A percentile compares a stretch with the other conserved stretches of the same genome.
Conservation (phyloP, 2,329 filamentous ascomycete species). For the Cytospora leucostoma region DNA sequence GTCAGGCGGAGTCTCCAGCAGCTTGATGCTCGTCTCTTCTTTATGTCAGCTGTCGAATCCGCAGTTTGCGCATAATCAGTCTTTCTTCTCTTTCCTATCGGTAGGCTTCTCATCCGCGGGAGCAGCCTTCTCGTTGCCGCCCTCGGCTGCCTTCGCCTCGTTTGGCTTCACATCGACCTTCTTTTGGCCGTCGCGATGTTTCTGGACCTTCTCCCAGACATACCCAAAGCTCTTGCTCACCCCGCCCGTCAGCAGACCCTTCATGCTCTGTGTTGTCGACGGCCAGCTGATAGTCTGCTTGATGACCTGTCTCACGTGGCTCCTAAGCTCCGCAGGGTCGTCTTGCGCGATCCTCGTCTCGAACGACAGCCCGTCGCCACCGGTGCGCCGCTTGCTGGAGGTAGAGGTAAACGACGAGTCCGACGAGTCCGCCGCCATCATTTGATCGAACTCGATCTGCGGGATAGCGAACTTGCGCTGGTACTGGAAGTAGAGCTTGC, state of each 20-base stretch:
- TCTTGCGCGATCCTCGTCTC: constrained; percentile 80
- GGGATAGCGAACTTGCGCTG: constrained; percentile 89
- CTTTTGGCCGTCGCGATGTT: constrained; percentile 54
- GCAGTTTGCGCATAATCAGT: constrained; percentile 3
- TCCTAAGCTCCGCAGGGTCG: constrained; percentile 64
- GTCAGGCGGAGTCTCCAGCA: neutral
- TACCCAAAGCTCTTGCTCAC: constrained; percentile 71
- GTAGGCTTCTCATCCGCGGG: constrained; percentile 6
- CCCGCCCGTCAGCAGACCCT: constrained; percentile 80
- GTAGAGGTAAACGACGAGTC: constrained; percentile 58
- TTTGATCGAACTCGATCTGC: constrained; percentile 76
- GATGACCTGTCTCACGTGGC: constrained; percentile 74
- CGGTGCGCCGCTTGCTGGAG: constrained; percentile 4
- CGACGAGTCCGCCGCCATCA: constrained; percentile 79
- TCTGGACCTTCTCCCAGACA: constrained; percentile 75
- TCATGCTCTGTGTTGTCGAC: constrained; percentile 82
- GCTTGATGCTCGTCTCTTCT: neutral
- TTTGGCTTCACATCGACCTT: constrained; percentile 15
- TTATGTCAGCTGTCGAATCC: neutral
- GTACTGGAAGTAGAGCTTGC: constrained; percentile 92
- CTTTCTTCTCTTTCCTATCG: constrained; percentile 16
- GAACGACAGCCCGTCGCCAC: constrained; percentile 51
- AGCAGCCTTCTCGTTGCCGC: neutral
- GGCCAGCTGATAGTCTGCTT: constrained; percentile 91
- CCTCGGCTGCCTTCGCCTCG: neutral